Base-by-base conservation (phyloP, 768 basidiomycete species). In the Lactarius vividus region DNA sequence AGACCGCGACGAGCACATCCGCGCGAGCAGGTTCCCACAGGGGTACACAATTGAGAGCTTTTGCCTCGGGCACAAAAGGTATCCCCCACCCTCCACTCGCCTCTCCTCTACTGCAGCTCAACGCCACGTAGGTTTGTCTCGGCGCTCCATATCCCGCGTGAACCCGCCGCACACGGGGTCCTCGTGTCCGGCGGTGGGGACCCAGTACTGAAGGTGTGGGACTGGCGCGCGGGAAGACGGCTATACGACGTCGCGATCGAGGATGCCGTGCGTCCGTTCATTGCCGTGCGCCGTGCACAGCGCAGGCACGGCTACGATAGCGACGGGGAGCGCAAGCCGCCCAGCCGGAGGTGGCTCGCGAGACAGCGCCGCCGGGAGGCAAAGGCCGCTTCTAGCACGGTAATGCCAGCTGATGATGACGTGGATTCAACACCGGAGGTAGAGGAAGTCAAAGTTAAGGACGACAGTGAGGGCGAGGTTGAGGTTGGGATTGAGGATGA, bases 1-100 rank as follows among this genome's bases (percentile, higher is more conserved):
- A 0, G 97, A 98, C 73, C 79, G 97, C 54, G 97, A 99, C 73
- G 97, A 98, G 74, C 97, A 98, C 73, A 89, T 99, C 59, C 83
- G 97, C 61, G 84, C 96, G 18, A 95, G 92, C 72, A 85, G 91
- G 85, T 98, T 84, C 73, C 97, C 97, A 0, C 80, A 89, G 61
- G 92, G 94, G 20, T 91, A 88, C 70, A 84, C 84, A 53, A 91
- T 98, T 67, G 94, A 98, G 75, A 85, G 83, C 68, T 98, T 87
- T 75, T 91, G 95, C 68, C 82, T 96, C 31, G 94, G 95, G 20
- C 91, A 95, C 72, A 81, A 81, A 70, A 90, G 87, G 94, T 95
- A 68, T 70, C 86, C 74, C 3, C n/a, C 28, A 28, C 39, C 6
- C 61, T 9, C 20, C 18, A 23, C 15, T 9, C 18, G 35, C 39